These are phyloP conservation scores for Stemphylium lycopersici DNA, from an alignment of 2,329 filamentous ascomycete genomes.

Conservation along the genomic window DNA sequence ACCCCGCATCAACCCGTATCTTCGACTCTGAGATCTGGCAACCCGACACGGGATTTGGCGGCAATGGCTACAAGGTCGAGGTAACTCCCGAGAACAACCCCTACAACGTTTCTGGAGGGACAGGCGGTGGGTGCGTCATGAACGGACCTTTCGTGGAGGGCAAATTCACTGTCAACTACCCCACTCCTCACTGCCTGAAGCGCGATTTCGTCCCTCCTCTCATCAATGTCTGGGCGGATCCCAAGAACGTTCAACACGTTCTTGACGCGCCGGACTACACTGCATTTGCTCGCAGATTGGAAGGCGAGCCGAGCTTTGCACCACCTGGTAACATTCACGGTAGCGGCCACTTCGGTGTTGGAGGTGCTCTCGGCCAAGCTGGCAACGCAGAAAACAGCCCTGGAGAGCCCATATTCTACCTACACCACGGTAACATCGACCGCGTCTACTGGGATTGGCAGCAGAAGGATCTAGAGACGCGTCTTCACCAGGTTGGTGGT, in stretches of 20 bases:
- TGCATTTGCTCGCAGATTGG: slow-evolving; percentile 34
- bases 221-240: slow-evolving; percentile 30
- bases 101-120: slow-evolving; percentile 30
- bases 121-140: slow-evolving; percentile 43
- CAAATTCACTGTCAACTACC: slow-evolving; percentile 32
- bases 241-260: slow-evolving; percentile 27
- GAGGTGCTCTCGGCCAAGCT: slow-evolving; percentile 40
- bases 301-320: slow-evolving; percentile 34
- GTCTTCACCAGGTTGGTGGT: slow-evolving; percentile 46
- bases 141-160: slow-evolving; percentile 38
- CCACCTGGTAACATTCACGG: slow-evolving; percentile 41
- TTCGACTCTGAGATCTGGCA: slow-evolving; percentile 30
- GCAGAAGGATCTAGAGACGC: slow-evolving; percentile 33
- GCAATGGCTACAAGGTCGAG: slow-evolving; percentile 40
- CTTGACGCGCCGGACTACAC: slow-evolving; percentile 34
- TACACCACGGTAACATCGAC: slow-evolving; percentile 50
- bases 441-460: slow-evolving; percentile 42
- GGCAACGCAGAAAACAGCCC: slow-evolving; percentile 46
- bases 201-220: slow-evolving; percentile 41
- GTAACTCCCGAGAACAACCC: slow-evolving; percentile 32
- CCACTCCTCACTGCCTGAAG: slow-evolving; percentile 34
- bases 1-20: slow-evolving; percentile 16
- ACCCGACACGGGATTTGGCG: slow-evolving; percentile 40
- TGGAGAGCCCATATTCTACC: slow-evolving; percentile 45
- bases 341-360: slow-evolving; percentile 46